A percentile compares a stretch with the other conserved stretches of the same genome.
Evolutionary conservation across 306 rosid genomes (phyloP).

Genomic region (Pyrus bretschneideri): DNA sequence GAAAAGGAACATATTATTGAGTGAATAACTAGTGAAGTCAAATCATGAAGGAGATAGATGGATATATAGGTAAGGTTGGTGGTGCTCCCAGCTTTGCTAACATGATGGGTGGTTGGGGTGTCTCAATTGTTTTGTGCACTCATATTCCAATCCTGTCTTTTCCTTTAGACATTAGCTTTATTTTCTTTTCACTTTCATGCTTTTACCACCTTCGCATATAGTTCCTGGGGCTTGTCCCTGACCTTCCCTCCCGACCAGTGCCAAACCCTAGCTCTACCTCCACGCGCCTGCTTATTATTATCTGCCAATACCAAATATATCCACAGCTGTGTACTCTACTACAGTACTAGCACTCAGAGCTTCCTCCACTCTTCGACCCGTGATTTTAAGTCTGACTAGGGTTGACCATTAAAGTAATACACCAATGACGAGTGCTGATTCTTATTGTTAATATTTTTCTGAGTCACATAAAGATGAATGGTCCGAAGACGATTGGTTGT

Average conservation of each 20-base stretch:
- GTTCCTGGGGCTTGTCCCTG: background rate
- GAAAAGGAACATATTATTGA: background rate
- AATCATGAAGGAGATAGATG: background rate
- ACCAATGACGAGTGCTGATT: background rate
- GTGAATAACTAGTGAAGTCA: constrained; percentile 10
- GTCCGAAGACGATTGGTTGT: background rate
- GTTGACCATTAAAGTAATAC: background rate
- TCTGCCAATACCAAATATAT: too few relatives aligned
- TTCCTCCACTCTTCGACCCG: background rate
- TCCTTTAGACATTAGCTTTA: constrained; percentile 7
- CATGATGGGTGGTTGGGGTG: constrained; percentile 96
- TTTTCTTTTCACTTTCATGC: constrained; percentile 3
- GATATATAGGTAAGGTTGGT: constrained; percentile 17
- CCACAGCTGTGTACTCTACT: too few relatives aligned
- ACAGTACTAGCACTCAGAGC: too few relatives aligned
- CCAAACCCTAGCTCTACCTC: background rate
- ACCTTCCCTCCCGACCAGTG: background rate
- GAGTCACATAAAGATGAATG: too few relatives aligned
- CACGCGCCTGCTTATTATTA: background rate
- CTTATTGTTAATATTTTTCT: too few relatives aligned
- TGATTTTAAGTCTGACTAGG: background rate
- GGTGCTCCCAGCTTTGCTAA: constrained; percentile 54
- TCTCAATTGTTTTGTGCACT: constrained; percentile 34
- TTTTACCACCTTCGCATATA: constrained; percentile 9
- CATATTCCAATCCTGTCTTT: constrained; percentile 49